These are phyloP conservation scores for Suillus bovinus DNA, from an alignment of 768 basidiomycete species.

Conservation along the genomic window DNA sequence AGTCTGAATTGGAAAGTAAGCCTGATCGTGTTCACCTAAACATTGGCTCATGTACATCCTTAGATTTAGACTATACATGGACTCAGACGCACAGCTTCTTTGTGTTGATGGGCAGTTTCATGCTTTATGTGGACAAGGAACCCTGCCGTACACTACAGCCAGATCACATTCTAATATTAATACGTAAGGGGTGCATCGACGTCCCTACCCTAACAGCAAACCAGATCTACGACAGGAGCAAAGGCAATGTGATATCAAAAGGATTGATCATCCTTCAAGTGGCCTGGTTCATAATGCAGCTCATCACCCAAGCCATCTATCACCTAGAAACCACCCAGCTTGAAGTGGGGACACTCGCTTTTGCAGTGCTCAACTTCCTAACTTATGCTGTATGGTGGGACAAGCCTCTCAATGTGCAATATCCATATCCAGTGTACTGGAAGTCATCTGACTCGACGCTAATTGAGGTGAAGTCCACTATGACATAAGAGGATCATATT, in stretches of 20 bases:
- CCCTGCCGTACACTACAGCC: conserved; percentile 2
- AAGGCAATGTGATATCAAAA: too few species aligned
- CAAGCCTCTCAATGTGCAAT: conserved; percentile 38
- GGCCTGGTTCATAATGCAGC: too few species aligned
- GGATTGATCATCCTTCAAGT: too few species aligned
- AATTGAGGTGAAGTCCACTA: too few species aligned
- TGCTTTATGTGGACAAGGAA: conserved; percentile 1
- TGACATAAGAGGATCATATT: too few species aligned
- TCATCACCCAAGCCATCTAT: too few species aligned
- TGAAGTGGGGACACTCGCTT: conserved; percentile 38
- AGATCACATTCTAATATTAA: neutral
- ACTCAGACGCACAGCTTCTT: too few species aligned
- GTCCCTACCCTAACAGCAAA: too few species aligned
- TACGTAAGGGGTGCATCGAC: neutral
- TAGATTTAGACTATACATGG: neutral
- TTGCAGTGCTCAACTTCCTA: conserved; percentile 30
- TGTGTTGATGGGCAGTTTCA: conserved; percentile 21
- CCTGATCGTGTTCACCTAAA: neutral
- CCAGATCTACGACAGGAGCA: too few species aligned
- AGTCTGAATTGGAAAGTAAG: too few species aligned
- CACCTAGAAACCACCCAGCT: conserved; percentile 36
- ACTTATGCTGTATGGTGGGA: conserved; percentile 40
- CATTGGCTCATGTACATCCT: neutral
- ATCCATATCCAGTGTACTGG: too few species aligned
- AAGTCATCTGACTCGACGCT: neutral